phyloP scores from a whole-genome alignment of 1,139 yeast species.

The Petasospora fabianii region DNA sequence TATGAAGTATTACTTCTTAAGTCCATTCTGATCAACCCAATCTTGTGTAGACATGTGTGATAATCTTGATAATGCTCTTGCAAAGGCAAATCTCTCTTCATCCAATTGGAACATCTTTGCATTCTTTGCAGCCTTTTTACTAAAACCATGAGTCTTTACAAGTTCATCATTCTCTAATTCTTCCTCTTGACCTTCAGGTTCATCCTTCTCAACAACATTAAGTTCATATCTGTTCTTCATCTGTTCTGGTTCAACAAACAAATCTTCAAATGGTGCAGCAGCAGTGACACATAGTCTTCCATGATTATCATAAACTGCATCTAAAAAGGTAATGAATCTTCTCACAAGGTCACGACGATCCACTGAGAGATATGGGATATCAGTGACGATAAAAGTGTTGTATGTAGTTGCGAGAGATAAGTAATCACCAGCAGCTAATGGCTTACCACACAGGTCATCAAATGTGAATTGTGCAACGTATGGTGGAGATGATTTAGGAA shows the following conservation, averaged over 20 bases:
- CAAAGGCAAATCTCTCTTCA: slow-evolving; percentile 95
- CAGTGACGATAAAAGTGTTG: slow-evolving; percentile 79
- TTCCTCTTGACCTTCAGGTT: slow-evolving; percentile 12
- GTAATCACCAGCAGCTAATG: slow-evolving; percentile 95
- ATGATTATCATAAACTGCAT: slow-evolving; percentile 90
- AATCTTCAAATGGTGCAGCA: slow-evolving; percentile 76
- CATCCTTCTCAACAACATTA: slow-evolving; percentile 15
- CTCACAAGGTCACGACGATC: slow-evolving; percentile 80
- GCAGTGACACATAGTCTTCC: slow-evolving; percentile 86
- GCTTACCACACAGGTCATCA: slow-evolving; percentile 77
- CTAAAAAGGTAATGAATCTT: slow-evolving; percentile 87
- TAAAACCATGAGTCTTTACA: slow-evolving; percentile 70
- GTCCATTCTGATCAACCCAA: slow-evolving; percentile 62
- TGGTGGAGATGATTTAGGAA: slow-evolving; percentile 75
- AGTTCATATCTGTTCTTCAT: slow-evolving; percentile 55
- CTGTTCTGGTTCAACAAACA: slow-evolving; percentile 83
- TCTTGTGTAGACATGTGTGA: slow-evolving; percentile 92
- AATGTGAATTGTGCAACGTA: slow-evolving; percentile 88
- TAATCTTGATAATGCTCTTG: slow-evolving; percentile 85
- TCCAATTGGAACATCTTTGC: slow-evolving; percentile 82
- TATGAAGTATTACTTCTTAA: slow-evolving; percentile 2
- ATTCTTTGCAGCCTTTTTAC: slow-evolving; percentile 68
- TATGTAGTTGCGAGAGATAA: slow-evolving; percentile 76
- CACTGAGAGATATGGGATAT: slow-evolving; percentile 80
- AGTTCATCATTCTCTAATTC: slow-evolving; percentile 49